Conservation (phyloP, 1,139 yeast species). For the Saccharomyces hybrid region DNA sequence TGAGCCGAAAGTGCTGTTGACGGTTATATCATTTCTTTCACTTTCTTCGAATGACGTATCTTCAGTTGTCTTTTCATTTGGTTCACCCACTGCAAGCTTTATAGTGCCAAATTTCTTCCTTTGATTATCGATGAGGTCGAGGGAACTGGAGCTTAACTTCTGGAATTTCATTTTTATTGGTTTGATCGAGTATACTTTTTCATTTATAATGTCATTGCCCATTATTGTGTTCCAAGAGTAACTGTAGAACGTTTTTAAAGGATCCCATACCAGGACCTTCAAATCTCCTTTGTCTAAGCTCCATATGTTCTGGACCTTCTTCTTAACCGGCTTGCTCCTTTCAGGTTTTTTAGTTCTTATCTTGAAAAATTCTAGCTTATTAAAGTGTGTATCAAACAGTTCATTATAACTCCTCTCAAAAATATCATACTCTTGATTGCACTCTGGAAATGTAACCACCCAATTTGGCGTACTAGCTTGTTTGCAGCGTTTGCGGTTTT, state of each 20-base stretch:
- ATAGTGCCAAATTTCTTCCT: conserved; percentile 8
- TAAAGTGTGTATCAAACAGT: conserved; percentile 14
- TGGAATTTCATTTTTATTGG: conserved; percentile 3
- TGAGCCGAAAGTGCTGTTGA: not conserved
- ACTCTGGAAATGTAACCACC: not conserved
- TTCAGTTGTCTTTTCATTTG: not conserved
- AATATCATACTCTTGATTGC: not conserved
- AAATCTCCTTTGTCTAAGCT: conserved; percentile 9
- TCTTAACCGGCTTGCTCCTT: not conserved
- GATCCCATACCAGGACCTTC: conserved; percentile 18
- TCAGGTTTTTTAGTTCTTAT: not conserved
- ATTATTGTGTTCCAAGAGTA: not conserved
- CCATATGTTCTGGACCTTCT: conserved; percentile 11
- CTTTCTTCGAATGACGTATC: not conserved
- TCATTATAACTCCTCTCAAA: not conserved
- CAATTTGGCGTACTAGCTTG: not conserved
- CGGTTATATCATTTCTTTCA: not conserved
- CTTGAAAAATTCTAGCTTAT: conserved; percentile 17
- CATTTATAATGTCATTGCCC: not conserved
- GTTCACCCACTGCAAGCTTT: conserved; percentile 1
- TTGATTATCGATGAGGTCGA: conserved; percentile 13
- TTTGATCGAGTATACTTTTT: not conserved
- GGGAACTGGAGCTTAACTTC: conserved; percentile 1
- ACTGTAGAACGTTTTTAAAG: conserved; percentile 9
- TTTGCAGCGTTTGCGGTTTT: not conserved